A percentile compares a stretch with the other conserved stretches of the same genome.
Conservation (phyloP, 805 yeast species). For the Yamadazyma olivae region DNA sequence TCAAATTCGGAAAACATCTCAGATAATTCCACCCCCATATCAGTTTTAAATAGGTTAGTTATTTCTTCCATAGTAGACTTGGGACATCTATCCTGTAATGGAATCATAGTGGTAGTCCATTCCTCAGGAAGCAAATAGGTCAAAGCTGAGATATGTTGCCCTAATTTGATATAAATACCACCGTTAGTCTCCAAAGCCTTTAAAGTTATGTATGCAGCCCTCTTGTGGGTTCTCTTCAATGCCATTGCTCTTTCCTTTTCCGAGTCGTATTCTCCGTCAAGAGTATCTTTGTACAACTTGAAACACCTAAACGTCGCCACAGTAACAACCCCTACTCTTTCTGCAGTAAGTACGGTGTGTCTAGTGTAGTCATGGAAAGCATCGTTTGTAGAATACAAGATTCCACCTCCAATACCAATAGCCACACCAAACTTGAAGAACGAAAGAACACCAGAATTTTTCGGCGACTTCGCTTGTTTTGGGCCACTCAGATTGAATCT, state of each 20-base stretch:
- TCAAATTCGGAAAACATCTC: constrained; percentile 69
- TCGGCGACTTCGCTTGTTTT: too few species aligned
- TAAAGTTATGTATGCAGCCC: constrained; percentile 77
- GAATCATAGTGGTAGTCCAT: constrained; percentile 95
- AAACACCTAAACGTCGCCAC: constrained; percentile 75
- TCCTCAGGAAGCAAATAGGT: constrained; percentile 87
- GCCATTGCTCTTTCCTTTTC: constrained; percentile 48
- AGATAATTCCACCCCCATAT: constrained; percentile 57
- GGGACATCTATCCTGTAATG: constrained; percentile 90
- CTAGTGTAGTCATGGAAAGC: constrained; percentile 27
- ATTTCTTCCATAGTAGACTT: constrained; percentile 70
- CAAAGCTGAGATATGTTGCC: constrained; percentile 92
- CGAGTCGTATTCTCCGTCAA: constrained; percentile 42
- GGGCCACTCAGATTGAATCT: too few species aligned
- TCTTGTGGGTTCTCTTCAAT: constrained; percentile 62
- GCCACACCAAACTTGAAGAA: constrained; percentile 21
- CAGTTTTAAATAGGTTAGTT: constrained; percentile 60
- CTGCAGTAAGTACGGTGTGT: constrained; percentile 34
- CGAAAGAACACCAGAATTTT: too few species aligned
- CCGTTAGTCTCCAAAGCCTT: constrained; percentile 81
- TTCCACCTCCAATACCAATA: constrained; percentile 24
- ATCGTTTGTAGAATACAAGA: constrained; percentile 36
- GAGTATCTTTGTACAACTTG: constrained; percentile 57
- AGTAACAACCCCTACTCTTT: constrained; percentile 61
- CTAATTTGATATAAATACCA: constrained; percentile 89